These are phyloP conservation scores for Boletus vinaceobasis DNA, from an alignment of 768 basidiomycete species.

Conservation along the genomic window DNA sequence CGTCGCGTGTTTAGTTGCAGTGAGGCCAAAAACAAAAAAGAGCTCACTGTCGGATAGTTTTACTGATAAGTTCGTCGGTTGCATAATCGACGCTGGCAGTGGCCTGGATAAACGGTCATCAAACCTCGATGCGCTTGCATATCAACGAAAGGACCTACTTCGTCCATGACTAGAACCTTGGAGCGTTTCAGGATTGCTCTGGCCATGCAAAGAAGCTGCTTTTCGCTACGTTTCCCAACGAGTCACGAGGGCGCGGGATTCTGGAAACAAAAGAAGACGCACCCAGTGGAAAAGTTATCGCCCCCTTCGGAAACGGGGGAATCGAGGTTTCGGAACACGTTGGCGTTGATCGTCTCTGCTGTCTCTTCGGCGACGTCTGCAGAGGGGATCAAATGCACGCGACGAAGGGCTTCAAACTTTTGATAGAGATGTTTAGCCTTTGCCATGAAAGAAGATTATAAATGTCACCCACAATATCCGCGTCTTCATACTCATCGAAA, in stretches of 20 bases:
- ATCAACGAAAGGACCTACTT: constrained; percentile 40
- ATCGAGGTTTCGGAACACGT: constrained; percentile 75
- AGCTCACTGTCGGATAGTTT: constrained; percentile 74
- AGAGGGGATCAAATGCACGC: constrained; percentile 74
- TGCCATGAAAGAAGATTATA: not conserved
- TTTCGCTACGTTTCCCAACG: constrained; percentile 47
- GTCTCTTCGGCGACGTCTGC: constrained; percentile 42
- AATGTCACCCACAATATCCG: constrained; percentile 60
- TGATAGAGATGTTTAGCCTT: not conserved
- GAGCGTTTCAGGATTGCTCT: constrained; percentile 78
- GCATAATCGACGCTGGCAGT: constrained; percentile 82
- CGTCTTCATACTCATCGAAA: constrained; percentile 81
- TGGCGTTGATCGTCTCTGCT: constrained; percentile 53
- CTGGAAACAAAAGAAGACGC: constrained; percentile 13
- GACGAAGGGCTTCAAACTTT: constrained; percentile 83
- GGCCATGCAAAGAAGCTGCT: constrained; percentile 87
- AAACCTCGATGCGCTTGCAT: constrained; percentile 1
- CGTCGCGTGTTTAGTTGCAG: not conserved
- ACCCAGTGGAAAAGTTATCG: constrained; percentile 89
- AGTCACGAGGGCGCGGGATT: not conserved
- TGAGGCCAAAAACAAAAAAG: not conserved
- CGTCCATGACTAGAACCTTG: constrained; percentile 81
- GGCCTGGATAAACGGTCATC: constrained; percentile 39
- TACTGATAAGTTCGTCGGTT: constrained; percentile 82
- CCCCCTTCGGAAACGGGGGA: constrained; percentile 77